These are phyloP conservation scores for Coleophoma crateriformis DNA, from an alignment of 2,329 filamentous ascomycete genomes.

Conservation along the genomic window DNA sequence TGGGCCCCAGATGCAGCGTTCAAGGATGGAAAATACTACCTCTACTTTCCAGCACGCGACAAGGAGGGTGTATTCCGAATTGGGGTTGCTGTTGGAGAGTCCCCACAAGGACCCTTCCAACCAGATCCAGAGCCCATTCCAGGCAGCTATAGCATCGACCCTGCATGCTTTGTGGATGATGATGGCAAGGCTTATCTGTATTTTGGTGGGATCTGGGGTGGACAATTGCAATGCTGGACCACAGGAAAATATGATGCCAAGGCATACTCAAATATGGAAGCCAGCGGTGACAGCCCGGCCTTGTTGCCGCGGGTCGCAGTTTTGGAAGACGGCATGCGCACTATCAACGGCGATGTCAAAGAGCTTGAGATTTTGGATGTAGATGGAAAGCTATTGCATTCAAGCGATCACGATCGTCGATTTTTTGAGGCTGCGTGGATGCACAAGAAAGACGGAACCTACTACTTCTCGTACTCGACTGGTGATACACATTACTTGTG, in stretches of 20 bases:
- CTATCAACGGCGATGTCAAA: slow-evolving; percentile 47
- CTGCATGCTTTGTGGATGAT: slow-evolving; percentile 72
- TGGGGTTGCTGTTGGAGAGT: slow-evolving; percentile 60
- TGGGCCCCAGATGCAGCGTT: slow-evolving; percentile 74
- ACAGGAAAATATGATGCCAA: slow-evolving; percentile 47
- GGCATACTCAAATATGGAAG: slow-evolving; percentile 53
- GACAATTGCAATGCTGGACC: slow-evolving; percentile 74
- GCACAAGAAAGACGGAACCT: slow-evolving; percentile 64
- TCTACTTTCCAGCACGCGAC: slow-evolving; percentile 74
- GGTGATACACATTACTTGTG: slow-evolving; percentile 72
- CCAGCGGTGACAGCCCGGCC: slow-evolving; percentile 50
- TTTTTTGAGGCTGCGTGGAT: slow-evolving; percentile 82
- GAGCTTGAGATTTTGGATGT: slow-evolving; percentile 61
- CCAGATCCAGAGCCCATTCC: slow-evolving; percentile 59
- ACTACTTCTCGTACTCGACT: slow-evolving; percentile 75
- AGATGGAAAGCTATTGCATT: slow-evolving; percentile 52
- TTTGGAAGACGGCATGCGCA: slow-evolving; percentile 60
- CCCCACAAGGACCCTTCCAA: slow-evolving; percentile 64
- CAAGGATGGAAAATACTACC: slow-evolving; percentile 66
- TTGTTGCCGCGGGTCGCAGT: slow-evolving; percentile 62
- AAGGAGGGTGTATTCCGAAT: slow-evolving; percentile 66
- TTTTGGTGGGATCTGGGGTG: slow-evolving; percentile 77
- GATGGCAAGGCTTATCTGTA: slow-evolving; percentile 62
- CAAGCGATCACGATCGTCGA: slow-evolving; percentile 65
- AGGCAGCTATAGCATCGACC: slow-evolving; percentile 73